Evolutionary conservation across 805 yeast genomes (phyloP).

Genomic region (Candida corydali): DNA sequence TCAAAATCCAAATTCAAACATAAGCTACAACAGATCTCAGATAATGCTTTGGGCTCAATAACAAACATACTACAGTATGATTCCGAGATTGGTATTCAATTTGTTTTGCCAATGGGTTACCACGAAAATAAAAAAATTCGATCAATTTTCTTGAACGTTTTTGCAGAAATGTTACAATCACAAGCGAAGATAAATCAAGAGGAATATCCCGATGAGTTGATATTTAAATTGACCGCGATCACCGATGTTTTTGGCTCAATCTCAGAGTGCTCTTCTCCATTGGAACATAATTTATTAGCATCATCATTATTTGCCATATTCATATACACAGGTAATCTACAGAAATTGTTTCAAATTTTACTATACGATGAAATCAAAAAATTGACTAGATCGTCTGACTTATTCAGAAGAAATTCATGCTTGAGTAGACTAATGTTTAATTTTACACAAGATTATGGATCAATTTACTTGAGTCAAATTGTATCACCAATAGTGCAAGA

Average conservation of each 20-base stretch:
- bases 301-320: conserved; percentile 57
- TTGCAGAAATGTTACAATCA: conserved; percentile 56
- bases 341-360: conserved; percentile 48
- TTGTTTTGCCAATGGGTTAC: conserved; percentile 75
- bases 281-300: conserved; percentile 70
- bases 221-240: conserved; percentile 22
- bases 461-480: conserved; percentile 48
- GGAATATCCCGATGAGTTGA: conserved; percentile 24
- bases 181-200: conserved; percentile 23
- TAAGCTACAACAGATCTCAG: conserved; percentile 53
- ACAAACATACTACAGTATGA: conserved; percentile 70
- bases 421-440: conserved; percentile 74
- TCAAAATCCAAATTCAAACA: conserved; percentile 35
- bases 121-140: conserved; percentile 63
- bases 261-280: conserved; percentile 59
- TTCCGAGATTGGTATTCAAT: conserved; percentile 70
- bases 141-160: conserved; percentile 71
- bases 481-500: conserved; percentile 56
- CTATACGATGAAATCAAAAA: conserved; percentile 59
- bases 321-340: conserved; percentile 31
- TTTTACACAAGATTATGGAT: conserved; percentile 66
- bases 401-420: conserved; percentile 75
- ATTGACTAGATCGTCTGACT: conserved; percentile 63
- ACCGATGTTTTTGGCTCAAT: conserved; percentile 45
- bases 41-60: conserved; percentile 59